These are phyloP conservation scores for Flaveria brownii DNA, from an alignment of 129 eudicot genomes.

Conservation along the genomic window DNA sequence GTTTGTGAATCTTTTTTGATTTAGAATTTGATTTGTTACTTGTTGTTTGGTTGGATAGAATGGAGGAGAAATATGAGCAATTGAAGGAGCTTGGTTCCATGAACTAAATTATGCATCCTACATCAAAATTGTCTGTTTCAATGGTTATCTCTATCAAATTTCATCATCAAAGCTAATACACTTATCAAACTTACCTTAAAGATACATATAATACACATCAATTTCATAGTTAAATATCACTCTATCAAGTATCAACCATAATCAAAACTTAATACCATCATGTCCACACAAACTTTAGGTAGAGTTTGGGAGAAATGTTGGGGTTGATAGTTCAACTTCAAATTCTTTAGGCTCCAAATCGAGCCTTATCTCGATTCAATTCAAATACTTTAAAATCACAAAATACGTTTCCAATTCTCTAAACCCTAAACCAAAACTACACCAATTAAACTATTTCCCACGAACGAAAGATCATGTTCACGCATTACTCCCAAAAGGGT, in stretches of 20 bases:
- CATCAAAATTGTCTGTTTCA: neutral
- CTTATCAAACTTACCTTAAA: slow-evolving; percentile 11
- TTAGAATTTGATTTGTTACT: no score
- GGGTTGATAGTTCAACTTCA: neutral
- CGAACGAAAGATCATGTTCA: neutral
- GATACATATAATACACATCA: neutral
- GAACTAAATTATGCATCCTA: neutral
- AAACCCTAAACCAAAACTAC: slow-evolving; percentile 1
- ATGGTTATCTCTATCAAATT: neutral
- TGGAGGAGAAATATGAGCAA: no score
- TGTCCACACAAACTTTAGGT: neutral
- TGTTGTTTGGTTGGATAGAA: no score
- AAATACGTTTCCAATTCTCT: neutral
- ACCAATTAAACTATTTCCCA: neutral
- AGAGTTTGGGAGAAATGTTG: neutral
- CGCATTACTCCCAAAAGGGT: neutral
- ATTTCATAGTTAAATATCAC: neutral
- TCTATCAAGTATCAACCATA: slow-evolving; percentile 8
- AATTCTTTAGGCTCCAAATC: neutral
- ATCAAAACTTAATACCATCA: neutral
- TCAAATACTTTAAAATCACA: neutral
- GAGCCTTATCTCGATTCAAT: neutral
- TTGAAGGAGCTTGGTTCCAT: no score
- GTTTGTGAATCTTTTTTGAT: no score
- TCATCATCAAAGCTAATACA: slow-evolving; percentile 16